Conservation (phyloP, 805 yeast species). For the Metschnikowia shivogae region DNA sequence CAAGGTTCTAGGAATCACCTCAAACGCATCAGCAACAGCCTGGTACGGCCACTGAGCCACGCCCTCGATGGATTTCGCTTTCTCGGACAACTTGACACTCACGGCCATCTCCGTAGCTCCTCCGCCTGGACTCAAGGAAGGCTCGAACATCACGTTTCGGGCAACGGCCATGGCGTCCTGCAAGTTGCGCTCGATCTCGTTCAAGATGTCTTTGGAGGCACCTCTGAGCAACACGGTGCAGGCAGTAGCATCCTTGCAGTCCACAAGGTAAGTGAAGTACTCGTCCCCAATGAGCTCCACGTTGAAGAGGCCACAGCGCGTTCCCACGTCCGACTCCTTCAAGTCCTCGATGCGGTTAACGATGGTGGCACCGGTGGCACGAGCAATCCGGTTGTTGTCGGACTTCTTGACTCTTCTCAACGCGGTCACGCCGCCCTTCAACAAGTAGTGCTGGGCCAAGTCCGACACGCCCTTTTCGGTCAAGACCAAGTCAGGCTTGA, state of each 20-base stretch:
- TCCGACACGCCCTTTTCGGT: slow-evolving; percentile 99
- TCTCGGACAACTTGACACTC: slow-evolving; percentile 79
- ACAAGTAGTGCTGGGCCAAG: slow-evolving; percentile 91
- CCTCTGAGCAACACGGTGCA: slow-evolving; percentile 93
- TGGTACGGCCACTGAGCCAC: slow-evolving; percentile 98
- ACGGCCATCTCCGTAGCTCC: slow-evolving; percentile 99
- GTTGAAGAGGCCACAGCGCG: slow-evolving; percentile 83
- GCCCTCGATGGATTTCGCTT: slow-evolving; percentile 89
- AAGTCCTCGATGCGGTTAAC: slow-evolving; percentile 94
- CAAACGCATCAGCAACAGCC: slow-evolving; percentile 98
- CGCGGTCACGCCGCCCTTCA: slow-evolving; percentile 90
- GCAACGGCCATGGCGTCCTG: slow-evolving; percentile 99
- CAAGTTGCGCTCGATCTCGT: slow-evolving; percentile 93
- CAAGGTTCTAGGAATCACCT: slow-evolving; percentile 95
- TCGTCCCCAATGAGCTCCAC: slow-evolving; percentile 97
- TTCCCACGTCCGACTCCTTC: slow-evolving; percentile 86
- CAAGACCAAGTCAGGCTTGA: slow-evolving; percentile 90
- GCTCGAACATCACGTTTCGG: slow-evolving; percentile 90
- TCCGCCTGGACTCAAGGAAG: slow-evolving; percentile 95
- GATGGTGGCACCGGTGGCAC: slow-evolving; percentile 97
- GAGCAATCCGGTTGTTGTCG: slow-evolving; percentile 92
- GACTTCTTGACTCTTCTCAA: slow-evolving; percentile 92
- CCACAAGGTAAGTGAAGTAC: slow-evolving; percentile 79
- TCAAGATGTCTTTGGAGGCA: slow-evolving; percentile 92
- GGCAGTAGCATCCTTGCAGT: slow-evolving; percentile 84